Evolutionary conservation across 306 rosid species (phyloP).

Genomic region (Bauhinia variegata): DNA sequence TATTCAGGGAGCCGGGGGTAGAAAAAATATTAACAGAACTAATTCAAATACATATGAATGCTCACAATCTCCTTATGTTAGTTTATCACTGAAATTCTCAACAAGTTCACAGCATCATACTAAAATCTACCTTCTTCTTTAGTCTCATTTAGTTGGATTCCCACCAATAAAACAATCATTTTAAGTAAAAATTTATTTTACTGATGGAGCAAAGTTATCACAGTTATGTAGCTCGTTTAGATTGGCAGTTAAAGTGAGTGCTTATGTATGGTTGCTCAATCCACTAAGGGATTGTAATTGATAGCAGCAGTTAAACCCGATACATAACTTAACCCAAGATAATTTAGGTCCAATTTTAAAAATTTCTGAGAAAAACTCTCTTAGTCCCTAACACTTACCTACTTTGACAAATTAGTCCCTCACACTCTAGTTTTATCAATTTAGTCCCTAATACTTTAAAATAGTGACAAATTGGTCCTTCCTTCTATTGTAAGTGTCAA

Average conservation of each 20-base stretch:
- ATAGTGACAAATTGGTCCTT: too few relatives aligned
- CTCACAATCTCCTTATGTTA: not conserved
- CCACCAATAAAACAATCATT: too few relatives aligned
- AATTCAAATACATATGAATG: conserved; percentile 1
- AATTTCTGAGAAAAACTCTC: too few relatives aligned
- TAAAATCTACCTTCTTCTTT: conserved; percentile 19
- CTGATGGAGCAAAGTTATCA: not conserved
- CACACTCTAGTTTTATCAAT: too few relatives aligned
- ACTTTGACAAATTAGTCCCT: too few relatives aligned
- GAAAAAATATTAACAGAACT: not conserved
- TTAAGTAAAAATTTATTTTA: too few relatives aligned
- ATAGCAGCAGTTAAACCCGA: not conserved
- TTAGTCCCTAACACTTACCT: too few relatives aligned
- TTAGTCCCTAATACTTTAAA: too few relatives aligned
- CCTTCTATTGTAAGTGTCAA: too few relatives aligned
- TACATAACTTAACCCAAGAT: not conserved
- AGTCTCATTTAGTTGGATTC: conserved; percentile 22
- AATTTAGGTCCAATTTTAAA: not conserved
- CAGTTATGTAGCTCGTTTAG: not conserved
- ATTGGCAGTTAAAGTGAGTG: not conserved
- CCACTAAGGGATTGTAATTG: not conserved
- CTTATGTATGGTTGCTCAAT: not conserved
- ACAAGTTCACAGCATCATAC: conserved; percentile 18
- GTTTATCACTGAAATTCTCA: conserved; percentile 21
- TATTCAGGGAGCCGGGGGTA: too few relatives aligned